These are phyloP conservation scores for Magnolia changhungtana DNA, from an alignment of 164 flowering plant species.

Conservation along the genomic window DNA sequence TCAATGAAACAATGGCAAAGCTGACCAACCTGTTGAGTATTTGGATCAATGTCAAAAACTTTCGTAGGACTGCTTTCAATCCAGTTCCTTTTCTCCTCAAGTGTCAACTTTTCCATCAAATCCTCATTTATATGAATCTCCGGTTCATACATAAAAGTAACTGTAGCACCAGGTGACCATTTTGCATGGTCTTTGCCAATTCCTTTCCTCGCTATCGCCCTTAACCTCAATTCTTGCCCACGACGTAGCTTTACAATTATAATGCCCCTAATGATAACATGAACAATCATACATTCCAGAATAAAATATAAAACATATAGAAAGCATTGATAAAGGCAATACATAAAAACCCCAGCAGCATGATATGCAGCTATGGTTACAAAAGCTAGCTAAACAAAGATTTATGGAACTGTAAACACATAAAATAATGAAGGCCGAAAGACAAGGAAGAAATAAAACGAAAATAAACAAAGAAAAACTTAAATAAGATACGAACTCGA, in stretches of 20 bases:
- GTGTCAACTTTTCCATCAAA: slow-evolving; percentile 71
- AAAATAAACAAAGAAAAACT: too few relatives aligned
- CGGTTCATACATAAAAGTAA: slow-evolving; percentile 95
- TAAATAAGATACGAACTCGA: too few relatives aligned
- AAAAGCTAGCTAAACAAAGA: background rate
- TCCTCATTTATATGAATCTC: slow-evolving; percentile 84
- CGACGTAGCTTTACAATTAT: slow-evolving; percentile 90
- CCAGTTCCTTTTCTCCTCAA: slow-evolving; percentile 70
- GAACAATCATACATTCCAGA: background rate
- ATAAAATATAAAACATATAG: too few relatives aligned
- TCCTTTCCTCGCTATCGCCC: slow-evolving; percentile 97
- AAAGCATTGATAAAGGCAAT: background rate
- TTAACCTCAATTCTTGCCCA: slow-evolving; percentile 84
- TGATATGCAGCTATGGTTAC: background rate
- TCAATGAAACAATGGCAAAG: background rate
- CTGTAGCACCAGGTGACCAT: slow-evolving; percentile 99
- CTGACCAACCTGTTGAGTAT: slow-evolving; percentile 62
- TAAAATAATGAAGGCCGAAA: too few relatives aligned
- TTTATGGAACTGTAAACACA: background rate
- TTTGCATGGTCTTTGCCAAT: slow-evolving; percentile 97
- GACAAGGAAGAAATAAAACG: too few relatives aligned
- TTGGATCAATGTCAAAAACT: slow-evolving; percentile 80
- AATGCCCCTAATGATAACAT: slow-evolving; percentile 57
- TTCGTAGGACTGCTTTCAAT: slow-evolving; percentile 89
- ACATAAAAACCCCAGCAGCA: background rate